These are phyloP conservation scores for Phlebiopsis flavidoalba DNA, from an alignment of 768 basidiomycete species.

Conservation along the genomic window DNA sequence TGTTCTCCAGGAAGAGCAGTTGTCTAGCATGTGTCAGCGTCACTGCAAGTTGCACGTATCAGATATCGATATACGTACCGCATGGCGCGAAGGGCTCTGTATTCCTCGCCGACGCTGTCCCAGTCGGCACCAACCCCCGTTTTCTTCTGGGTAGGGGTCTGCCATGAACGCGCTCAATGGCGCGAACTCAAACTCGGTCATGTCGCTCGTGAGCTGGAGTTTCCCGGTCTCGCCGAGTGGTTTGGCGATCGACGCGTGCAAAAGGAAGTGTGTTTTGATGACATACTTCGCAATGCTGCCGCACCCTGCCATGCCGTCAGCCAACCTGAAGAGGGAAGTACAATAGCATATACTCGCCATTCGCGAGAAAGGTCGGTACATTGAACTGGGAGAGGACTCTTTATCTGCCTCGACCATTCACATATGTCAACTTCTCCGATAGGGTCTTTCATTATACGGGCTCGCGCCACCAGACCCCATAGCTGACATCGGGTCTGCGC, in stretches of 20 bases:
- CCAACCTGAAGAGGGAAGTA: background rate
- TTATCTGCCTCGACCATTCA: constrained; percentile 78
- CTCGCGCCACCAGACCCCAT: constrained; percentile 66
- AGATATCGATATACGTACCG: constrained; percentile 54
- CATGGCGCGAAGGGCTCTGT: constrained; percentile 79
- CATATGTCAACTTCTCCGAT: constrained; percentile 77
- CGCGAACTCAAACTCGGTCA: constrained; percentile 95
- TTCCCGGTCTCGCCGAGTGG: constrained; percentile 92
- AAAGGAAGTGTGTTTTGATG: constrained; percentile 80
- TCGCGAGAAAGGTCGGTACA: constrained; percentile 61
- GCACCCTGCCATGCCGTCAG: constrained; percentile 13
- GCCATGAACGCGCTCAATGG: constrained; percentile 72
- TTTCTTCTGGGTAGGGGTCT: constrained; percentile 42
- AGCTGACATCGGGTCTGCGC: constrained; percentile 51
- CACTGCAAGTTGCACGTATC: background rate
- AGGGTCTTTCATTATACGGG: constrained; percentile 90
- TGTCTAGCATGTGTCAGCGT: constrained; percentile 44
- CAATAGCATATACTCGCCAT: constrained; percentile 52
- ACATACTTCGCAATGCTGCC: constrained; percentile 67
- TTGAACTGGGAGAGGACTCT: constrained; percentile 65
- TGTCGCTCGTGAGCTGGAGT: constrained; percentile 90
- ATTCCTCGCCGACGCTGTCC: constrained; percentile 81
- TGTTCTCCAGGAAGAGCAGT: constrained; percentile 83
- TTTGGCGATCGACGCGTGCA: constrained; percentile 90
- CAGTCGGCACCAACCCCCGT: constrained; percentile 62